Evolutionary conservation across 148 eudicot genomes (phyloP), one percentile per base, ranked within the genome.

Genomic region (Dianthus caryophyllus): DNA sequence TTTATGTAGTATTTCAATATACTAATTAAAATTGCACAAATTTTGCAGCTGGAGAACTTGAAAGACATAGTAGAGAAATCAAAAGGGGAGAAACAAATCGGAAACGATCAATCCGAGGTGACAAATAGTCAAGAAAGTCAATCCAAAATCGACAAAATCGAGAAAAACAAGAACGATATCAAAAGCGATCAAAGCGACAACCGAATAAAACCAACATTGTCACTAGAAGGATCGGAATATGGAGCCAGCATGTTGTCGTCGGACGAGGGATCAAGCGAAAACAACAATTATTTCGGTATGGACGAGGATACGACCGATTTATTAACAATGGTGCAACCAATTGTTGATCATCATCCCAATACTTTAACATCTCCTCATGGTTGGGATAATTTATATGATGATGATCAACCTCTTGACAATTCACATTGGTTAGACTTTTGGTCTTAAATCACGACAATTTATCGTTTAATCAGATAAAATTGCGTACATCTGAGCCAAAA

Each of bases 341-440:
- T 38, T 50, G 78, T 70, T 43, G 71, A 69, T 29, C 67, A 80
- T 66, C n/a, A n/a, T n/a, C n/a, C n/a, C n/a, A n/a, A n/a, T n/a
- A 63, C 84, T 0, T 53, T 79, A 41, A 61, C 79, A 31, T 74
- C 81, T 0, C 48, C 64, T 9, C 84, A 83, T 44, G 70, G 72
- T 9, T 84, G 84, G 83, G 83, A 62, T 21, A 76, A 71, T 15
- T 47, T 75, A 49, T 76, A 67, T 21, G 82, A 83, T 47, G 74
- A 67, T 21, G 82, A 83, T 47, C 71, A 69, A 36, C 65, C 77
- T 20, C 70, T 73, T 69, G 78, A 64, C 24, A 66, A 65, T 60
- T 68, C 21, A 5, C 83, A 81, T 66, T 87, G 92, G 93, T 85
- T 84, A 82, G 92, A 87, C 64, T 79, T 84, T 69, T 87, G 92